Evolutionary conservation across 2,329 filamentous ascomycete genomes (phyloP).

Genomic region (Phialophora verrucosa): DNA sequence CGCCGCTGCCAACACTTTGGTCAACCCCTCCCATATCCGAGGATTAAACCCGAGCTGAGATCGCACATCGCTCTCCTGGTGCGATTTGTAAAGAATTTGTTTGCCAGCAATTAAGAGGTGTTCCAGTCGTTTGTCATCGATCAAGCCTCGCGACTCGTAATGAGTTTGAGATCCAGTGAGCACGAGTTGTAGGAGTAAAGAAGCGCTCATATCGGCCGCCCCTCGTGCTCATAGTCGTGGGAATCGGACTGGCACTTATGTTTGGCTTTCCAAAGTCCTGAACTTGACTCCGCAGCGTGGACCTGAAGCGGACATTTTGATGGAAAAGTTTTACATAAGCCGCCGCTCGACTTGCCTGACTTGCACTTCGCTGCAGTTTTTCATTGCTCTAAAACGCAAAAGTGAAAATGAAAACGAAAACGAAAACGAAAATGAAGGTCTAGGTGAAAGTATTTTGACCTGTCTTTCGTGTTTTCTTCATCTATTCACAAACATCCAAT

Average conservation of each 20-base stretch:
- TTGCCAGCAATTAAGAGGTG: constrained; percentile 65
- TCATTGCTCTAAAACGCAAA: neutral
- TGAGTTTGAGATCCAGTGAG: constrained; percentile 59
- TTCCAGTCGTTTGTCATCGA: constrained; percentile 64
- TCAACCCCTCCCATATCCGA: constrained; percentile 65
- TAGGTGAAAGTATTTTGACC: neutral
- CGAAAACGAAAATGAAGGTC: no score
- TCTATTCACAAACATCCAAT: neutral
- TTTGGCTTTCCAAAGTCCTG: neutral
- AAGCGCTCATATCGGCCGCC: constrained; percentile 31
- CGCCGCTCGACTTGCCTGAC: neutral
- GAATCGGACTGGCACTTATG: neutral
- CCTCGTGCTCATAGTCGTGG: constrained; percentile 25
- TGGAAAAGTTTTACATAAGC: neutral
- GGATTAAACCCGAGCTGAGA: constrained; percentile 63
- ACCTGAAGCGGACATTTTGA: neutral
- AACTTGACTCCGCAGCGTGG: constrained; percentile 19
- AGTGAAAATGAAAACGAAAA: neutral
- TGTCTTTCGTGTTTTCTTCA: neutral
- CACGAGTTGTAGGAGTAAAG: constrained; percentile 54
- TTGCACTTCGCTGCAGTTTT: no score
- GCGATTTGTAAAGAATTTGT: constrained; percentile 64
- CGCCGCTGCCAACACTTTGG: constrained; percentile 62
- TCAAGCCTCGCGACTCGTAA: constrained; percentile 65
- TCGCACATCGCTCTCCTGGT: constrained; percentile 62